Conservation (phyloP, 164 flowering plant genomes). For the Sextonia rubra region DNA sequence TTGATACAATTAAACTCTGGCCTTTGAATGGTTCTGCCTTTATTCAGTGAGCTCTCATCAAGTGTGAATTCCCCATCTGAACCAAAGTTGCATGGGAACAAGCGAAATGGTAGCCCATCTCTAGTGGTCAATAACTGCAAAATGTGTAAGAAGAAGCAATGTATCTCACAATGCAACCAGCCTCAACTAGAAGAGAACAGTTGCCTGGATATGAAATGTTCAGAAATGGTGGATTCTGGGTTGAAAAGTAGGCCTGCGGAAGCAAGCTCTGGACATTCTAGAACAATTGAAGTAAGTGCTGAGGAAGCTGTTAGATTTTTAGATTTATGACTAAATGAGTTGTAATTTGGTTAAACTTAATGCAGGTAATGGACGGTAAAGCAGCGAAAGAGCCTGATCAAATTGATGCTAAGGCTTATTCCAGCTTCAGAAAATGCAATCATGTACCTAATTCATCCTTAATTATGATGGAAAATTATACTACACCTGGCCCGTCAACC, state of each 20-base stretch:
- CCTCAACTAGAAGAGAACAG: conserved; percentile 17
- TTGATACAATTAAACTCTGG: neutral
- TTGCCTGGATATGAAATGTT: conserved; percentile 16
- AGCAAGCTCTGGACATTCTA: conserved; percentile 9
- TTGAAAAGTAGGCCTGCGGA: conserved; percentile 19
- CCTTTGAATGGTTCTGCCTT: neutral
- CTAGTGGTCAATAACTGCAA: conserved; percentile 27
- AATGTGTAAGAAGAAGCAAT: conserved; percentile 39
- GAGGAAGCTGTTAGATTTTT: neutral
- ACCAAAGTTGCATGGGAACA: conserved; percentile 28
- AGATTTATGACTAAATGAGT: neutral
- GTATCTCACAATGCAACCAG: conserved; percentile 11
- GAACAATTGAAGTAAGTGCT: conserved; percentile 28
- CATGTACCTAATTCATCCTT: conserved; percentile 15
- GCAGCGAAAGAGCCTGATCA: conserved; percentile 2
- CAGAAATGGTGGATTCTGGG: conserved; percentile 19
- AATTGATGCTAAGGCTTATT: conserved; percentile 20
- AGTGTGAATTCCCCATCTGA: conserved; percentile 26
- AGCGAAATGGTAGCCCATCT: conserved; percentile 51
- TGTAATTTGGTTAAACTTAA: conserved; percentile 1
- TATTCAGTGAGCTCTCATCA: conserved; percentile 45
- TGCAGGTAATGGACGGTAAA: conserved; percentile 29
- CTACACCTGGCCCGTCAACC: conserved; percentile 41
- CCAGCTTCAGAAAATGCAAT: conserved; percentile 55
- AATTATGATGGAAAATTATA: conserved; percentile 22